A percentile compares a stretch with the other conserved stretches of the same genome.
These are phyloP conservation scores for Aphelidium insulamus DNA, from an alignment of 371 early-diverging fungal species.

Conservation along the genomic window DNA sequence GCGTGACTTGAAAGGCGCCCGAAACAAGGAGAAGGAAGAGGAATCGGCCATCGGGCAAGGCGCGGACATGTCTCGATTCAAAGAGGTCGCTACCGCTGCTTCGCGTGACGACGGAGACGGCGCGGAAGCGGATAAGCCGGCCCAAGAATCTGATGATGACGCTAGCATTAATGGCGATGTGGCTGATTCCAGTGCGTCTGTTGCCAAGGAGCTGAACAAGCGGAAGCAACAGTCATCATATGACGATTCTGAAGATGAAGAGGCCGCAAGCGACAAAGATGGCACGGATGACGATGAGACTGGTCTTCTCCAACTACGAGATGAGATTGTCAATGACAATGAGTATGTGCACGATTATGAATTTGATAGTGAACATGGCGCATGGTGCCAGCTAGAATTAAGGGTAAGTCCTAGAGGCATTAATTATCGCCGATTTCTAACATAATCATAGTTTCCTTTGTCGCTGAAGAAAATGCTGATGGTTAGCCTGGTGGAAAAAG, in stretches of 20 bases:
- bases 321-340: no score
- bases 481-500: conserved; percentile 59
- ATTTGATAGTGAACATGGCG: conserved; percentile 39
- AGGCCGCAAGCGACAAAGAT: conserved; percentile 12
- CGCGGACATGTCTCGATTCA: conserved; percentile 8
- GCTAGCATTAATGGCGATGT: conserved; percentile 7
- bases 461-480: conserved; percentile 79
- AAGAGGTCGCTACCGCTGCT: conserved; percentile 11
- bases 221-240: conserved; percentile 42
- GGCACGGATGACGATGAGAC: conserved; percentile 1
- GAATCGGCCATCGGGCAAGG: conserved; percentile 3
- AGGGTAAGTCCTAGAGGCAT: no score
- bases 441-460: conserved; percentile 38
- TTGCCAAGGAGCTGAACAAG: conserved; percentile 23
- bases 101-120: conserved; percentile 19
- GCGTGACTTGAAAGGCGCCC: conserved; percentile 26
- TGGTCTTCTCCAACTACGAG: no score
- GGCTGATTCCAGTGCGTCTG: conserved; percentile 49
- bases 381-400: conserved; percentile 60
- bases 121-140: conserved; percentile 14
- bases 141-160: conserved; percentile 15
- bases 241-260: conserved; percentile 50
- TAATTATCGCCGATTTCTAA: no score
- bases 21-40: conserved; percentile 6
- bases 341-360: conserved; percentile 15